Percentiles rank a stretch among this genome's conserved stretches.
These are phyloP conservation scores for Fonsecaea erecta DNA, from an alignment of 2,329 filamentous ascomycete genomes.

Conservation along the genomic window DNA sequence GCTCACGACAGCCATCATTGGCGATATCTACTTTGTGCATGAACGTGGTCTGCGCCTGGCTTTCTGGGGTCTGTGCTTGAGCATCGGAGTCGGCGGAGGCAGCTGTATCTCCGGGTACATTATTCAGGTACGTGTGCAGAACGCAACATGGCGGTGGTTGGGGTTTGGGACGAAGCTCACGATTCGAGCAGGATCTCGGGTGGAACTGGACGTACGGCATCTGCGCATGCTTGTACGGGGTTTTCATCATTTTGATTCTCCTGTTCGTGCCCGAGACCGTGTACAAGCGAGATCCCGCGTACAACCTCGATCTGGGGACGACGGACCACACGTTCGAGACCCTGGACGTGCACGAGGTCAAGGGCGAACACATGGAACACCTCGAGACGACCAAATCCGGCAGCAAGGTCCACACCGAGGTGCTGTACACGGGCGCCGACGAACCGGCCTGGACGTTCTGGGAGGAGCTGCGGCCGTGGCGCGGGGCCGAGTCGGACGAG, in stretches of 20 bases:
- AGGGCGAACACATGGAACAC: conserved; percentile 24
- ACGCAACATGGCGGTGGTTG: neutral
- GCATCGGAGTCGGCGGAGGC: conserved; percentile 47
- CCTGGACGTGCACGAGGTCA: conserved; percentile 19
- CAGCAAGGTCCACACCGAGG: conserved; percentile 15
- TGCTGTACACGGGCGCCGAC: conserved; percentile 30
- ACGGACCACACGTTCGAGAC: conserved; percentile 32
- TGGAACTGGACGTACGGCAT: conserved; percentile 33
- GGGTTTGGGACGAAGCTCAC: neutral
- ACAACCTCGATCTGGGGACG: conserved; percentile 32
- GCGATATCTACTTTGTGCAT: conserved; percentile 53
- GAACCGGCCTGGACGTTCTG: conserved; percentile 28
- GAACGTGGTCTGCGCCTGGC: conserved; percentile 48
- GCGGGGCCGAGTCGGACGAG: conserved; percentile 28
- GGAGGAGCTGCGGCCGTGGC: conserved; percentile 27
- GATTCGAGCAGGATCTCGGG: conserved; percentile 32
- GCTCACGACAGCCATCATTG: conserved; percentile 44
- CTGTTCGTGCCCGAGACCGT: conserved; percentile 32
- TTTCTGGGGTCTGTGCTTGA: conserved; percentile 48
- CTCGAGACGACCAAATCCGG: conserved; percentile 24
- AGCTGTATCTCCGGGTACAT: conserved; percentile 44
- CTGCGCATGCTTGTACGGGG: conserved; percentile 24
- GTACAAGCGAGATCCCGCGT: conserved; percentile 35
- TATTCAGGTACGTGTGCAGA: conserved; percentile 46
- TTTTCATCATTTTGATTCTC: conserved; percentile 25